phyloP scores from a whole-genome alignment of 2,329 filamentous ascomycete genomes.

The Coniella lustricola region DNA sequence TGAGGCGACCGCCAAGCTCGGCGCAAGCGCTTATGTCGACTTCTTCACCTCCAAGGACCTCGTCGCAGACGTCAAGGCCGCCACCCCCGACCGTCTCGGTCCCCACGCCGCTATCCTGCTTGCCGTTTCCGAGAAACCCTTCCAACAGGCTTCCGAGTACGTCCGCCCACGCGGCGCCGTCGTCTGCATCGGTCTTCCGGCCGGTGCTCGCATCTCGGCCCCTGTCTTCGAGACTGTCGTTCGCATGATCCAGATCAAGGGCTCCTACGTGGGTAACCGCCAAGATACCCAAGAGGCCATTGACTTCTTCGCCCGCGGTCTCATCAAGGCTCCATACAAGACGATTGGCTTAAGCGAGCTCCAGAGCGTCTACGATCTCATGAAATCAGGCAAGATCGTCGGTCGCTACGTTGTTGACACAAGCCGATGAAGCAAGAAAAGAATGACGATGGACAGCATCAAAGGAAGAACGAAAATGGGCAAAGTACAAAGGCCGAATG shows the following conservation, averaged over 20 bases:
- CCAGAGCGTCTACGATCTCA: constrained; percentile 70
- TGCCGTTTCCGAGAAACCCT: constrained; percentile 82
- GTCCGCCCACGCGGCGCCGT: constrained; percentile 76
- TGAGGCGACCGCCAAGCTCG: constrained; percentile 61
- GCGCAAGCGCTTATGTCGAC: constrained; percentile 70
- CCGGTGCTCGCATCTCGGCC: constrained; percentile 69
- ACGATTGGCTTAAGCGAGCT: constrained; percentile 73
- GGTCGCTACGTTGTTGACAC: constrained; percentile 76
- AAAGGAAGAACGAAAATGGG: neutral
- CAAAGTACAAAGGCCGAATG: too few species aligned
- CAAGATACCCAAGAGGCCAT: constrained; percentile 82
- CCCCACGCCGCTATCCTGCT: constrained; percentile 83
- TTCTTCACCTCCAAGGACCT: constrained; percentile 70
- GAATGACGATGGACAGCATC: neutral
- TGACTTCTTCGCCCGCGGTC: constrained; percentile 77
- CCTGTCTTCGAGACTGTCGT: constrained; percentile 87
- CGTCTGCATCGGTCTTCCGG: constrained; percentile 83
- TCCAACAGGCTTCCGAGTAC: constrained; percentile 89
- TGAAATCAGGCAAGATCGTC: constrained; percentile 64
- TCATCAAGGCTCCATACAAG: constrained; percentile 87
- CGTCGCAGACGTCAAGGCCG: constrained; percentile 75
- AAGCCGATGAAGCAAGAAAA: constrained; percentile 43
- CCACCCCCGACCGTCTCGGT: constrained; percentile 72
- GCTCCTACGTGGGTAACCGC: constrained; percentile 89
- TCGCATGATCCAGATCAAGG: constrained; percentile 86